Conservation (phyloP, 176 grass and related monocot species). For the Oryza glaberrima region DNA sequence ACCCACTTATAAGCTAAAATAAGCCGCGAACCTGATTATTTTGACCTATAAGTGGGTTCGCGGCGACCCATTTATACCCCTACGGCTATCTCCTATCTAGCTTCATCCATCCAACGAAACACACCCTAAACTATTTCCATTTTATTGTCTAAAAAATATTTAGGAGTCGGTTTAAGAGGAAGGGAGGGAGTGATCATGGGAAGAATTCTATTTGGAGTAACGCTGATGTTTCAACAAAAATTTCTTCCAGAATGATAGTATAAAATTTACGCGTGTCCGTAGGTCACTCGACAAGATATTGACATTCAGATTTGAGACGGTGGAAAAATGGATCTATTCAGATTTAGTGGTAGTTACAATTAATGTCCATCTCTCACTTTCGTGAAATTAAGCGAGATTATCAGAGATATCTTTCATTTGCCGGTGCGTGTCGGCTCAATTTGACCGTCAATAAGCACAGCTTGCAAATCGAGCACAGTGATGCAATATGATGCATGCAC, state of each 20-base stretch:
- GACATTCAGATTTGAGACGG: neutral
- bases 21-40: too few relatives aligned
- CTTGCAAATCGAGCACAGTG: neutral
- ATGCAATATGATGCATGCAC: neutral
- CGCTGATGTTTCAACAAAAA: neutral
- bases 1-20: too few relatives aligned
- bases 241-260: neutral
- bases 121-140: too few relatives aligned
- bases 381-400: neutral
- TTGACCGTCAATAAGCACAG: conserved; percentile 8
- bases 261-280: neutral
- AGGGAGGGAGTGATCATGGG: too few relatives aligned
- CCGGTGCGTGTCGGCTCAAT: neutral
- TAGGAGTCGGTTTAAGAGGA: too few relatives aligned
- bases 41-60: too few relatives aligned
- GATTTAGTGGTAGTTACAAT: neutral
- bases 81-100: too few relatives aligned
- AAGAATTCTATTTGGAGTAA: neutral
- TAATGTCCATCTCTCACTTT: neutral
- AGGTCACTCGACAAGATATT: neutral
- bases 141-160: too few relatives aligned
- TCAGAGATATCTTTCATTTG: neutral
- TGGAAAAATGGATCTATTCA: neutral
- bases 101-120: too few relatives aligned
- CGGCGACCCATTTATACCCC: too few relatives aligned